Evolutionary conservation across 768 basidiomycete genomes (phyloP).

Genomic region (Flagelloscypha sp.): DNA sequence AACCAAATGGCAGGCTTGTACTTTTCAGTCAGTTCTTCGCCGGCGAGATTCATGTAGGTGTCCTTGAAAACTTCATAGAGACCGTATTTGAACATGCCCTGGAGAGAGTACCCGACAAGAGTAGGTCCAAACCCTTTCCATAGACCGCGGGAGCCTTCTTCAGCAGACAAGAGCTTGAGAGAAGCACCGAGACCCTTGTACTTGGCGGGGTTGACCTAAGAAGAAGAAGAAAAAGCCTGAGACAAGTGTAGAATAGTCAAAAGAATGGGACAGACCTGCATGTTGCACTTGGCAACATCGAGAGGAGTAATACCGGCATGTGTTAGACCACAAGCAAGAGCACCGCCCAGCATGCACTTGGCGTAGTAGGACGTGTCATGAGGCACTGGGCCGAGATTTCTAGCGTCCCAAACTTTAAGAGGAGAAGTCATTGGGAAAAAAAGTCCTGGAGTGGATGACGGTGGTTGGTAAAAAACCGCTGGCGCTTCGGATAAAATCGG

Average conservation of each 20-base stretch:
- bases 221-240: constrained; percentile 4
- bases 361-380: constrained; percentile 71
- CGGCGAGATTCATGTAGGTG: constrained; percentile 79
- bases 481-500: no score
- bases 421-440: constrained; percentile 3
- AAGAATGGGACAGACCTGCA: constrained; percentile 53
- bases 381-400: constrained; percentile 63
- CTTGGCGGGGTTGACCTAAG: constrained; percentile 67
- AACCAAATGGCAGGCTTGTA: constrained; percentile 92
- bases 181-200: constrained; percentile 59
- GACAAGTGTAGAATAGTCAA: constrained; percentile 2
- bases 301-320: constrained; percentile 84
- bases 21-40: constrained; percentile 68
- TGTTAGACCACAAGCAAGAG: constrained; percentile 79
- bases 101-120: constrained; percentile 86
- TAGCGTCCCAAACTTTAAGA: constrained; percentile 22
- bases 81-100: constrained; percentile 98
- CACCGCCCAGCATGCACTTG: constrained; percentile 85
- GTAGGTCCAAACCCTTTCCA: constrained; percentile 96
- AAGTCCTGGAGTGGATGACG: constrained; percentile 2
- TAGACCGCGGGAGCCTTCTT: constrained; percentile 80
- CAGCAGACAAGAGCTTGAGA: constrained; percentile 59
- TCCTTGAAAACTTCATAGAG: constrained; percentile 98
- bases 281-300: constrained; percentile 87
- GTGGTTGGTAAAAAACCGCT: no score